Evolutionary conservation across 2,329 filamentous ascomycete species (phyloP).

Genomic region (Colletotrichum spinosum): DNA sequence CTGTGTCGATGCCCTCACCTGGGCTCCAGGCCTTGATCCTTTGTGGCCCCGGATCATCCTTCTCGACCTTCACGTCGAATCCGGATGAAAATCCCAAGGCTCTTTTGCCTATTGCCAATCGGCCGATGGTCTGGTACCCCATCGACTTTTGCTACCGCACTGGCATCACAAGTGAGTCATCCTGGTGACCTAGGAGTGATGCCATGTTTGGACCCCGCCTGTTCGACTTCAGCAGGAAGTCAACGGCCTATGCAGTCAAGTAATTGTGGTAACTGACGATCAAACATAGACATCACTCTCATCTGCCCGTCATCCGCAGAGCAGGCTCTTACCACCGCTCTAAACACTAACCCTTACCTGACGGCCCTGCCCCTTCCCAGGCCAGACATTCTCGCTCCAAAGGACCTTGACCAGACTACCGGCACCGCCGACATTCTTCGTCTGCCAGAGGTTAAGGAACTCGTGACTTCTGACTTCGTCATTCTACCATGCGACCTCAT

Average conservation of each 20-base stretch:
- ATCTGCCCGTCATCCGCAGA: conserved; percentile 74
- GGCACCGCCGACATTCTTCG: conserved; percentile 91
- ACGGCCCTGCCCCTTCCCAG: conserved; percentile 79
- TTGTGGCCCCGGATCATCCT: conserved; percentile 84
- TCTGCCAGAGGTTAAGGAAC: conserved; percentile 82
- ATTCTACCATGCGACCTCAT: conserved; percentile 94
- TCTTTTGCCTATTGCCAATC: conserved; percentile 83
- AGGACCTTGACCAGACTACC: conserved; percentile 81
- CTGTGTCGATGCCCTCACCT: conserved; percentile 76
- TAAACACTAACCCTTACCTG: conserved; percentile 82
- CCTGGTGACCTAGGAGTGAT: too few species aligned
- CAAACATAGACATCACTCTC: conserved; percentile 67
- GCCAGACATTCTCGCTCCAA: conserved; percentile 81
- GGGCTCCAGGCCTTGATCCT: conserved; percentile 87
- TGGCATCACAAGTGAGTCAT: conserved; percentile 75
- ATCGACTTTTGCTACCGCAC: conserved; percentile 87
- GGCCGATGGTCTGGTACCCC: conserved; percentile 92
- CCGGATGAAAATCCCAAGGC: conserved; percentile 86
- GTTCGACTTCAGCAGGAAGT: neutral
- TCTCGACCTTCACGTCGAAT: conserved; percentile 85
- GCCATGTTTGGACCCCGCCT: too few species aligned
- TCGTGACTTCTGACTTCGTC: conserved; percentile 87
- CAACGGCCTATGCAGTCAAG: too few species aligned
- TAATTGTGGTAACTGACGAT: conserved; percentile 39
- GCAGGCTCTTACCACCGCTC: conserved; percentile 74